Evolutionary conservation across 768 basidiomycete species (phyloP).

Genomic region (Harrya chromipes): DNA sequence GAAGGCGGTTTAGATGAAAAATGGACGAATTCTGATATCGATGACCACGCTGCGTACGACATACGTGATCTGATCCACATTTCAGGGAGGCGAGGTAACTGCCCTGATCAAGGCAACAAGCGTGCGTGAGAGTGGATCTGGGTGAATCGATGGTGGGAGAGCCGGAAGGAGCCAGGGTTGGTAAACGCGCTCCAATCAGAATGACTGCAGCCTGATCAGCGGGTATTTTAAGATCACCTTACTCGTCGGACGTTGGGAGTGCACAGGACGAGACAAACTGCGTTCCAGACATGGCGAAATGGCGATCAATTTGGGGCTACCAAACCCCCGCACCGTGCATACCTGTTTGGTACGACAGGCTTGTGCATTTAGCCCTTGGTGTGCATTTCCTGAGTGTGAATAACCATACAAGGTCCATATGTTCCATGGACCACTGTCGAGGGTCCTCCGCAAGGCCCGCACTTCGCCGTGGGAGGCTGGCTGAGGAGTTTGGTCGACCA

Average conservation of each 20-base stretch:
- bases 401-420: background rate
- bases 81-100: background rate
- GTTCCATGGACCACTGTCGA: slow-evolving; percentile 1
- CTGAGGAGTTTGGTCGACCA: slow-evolving; percentile 19
- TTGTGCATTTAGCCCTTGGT: too few species aligned
- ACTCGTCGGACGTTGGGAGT: slow-evolving; percentile 1
- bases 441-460: background rate
- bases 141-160: slow-evolving; percentile 9
- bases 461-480: background rate
- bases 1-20: slow-evolving; percentile 4
- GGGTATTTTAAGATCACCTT: slow-evolving; percentile 15
- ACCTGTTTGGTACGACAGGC: too few species aligned
- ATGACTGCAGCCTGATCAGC: slow-evolving; percentile 26
- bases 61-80: slow-evolving; percentile 11
- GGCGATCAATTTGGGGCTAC: background rate
- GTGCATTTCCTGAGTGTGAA: too few species aligned
- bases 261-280: background rate
- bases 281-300: background rate
- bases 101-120: background rate
- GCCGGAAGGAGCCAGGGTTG: slow-evolving; percentile 1
- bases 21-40: slow-evolving; percentile 17
- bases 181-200: background rate
- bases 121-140: slow-evolving; percentile 27
- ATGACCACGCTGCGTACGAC: slow-evolving; percentile 7
- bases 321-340: too few species aligned